Base-by-base conservation (phyloP, 257 asterid species). In the Thymus quinquecostatus region DNA sequence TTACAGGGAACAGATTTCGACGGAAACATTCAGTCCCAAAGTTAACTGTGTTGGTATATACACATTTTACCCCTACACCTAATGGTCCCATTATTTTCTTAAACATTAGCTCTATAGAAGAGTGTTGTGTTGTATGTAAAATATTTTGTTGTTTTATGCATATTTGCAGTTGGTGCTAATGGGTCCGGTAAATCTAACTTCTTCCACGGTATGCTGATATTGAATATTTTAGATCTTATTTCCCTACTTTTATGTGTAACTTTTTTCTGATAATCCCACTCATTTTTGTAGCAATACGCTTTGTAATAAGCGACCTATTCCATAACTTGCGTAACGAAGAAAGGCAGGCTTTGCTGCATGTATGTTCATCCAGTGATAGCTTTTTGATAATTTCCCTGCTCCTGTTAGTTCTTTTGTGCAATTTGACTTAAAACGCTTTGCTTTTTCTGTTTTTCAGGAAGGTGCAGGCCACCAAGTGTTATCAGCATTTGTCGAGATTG, bases 401-500 rank as follows among this genome's bases (percentile, higher is more conserved):
- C 60, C 41, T 44, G 44, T 65, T 53, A 49, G 69, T 41, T 59
- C 45, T 45, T 57, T 30, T 66, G 38, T 32, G 41, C 50, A 40
- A 11, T 57, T 70, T 73, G 47, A 48, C 50, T 60, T 56, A 38
- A 38, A 73, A 45, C 10, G 48, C 55, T 48, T 60, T 76, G 11
- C 55, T 68, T 84, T 44, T 59, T 77, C 36, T 34, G 41, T 54
- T 61, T 64, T 45, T 38, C 88, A 95, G 99, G 99, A 95, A 89
- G 99, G 99, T 74, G 93, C 97, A 30, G 99, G 99, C 34, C 98
- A 91, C 81, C 98, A 88, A 74, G 86, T 95, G 72, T 69, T 86
- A 77, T 89, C 98, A 61, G 99, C 99, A 21, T 95, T 95, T 86
- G 99, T 92, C 79, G 99, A 95, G 92, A 95, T 95, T 64, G 97